Conservation (phyloP, 2,329 filamentous ascomycete species). For the Exophiala aquamarina region DNA sequence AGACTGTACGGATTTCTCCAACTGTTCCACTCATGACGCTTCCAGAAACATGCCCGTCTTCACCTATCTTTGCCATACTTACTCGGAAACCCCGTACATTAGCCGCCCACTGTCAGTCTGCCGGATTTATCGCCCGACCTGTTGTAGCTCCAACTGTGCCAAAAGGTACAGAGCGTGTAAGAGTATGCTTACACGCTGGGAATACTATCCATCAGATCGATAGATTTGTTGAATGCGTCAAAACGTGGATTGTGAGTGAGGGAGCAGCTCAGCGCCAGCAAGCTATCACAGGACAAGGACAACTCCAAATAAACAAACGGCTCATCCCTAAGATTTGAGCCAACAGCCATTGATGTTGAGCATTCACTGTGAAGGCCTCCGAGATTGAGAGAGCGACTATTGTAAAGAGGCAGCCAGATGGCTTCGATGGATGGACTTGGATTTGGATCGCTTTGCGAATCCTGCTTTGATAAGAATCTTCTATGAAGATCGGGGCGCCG, state of each 20-base stretch:
- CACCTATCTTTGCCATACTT: slow-evolving; percentile 65
- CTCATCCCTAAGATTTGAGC: neutral
- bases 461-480: too few species aligned
- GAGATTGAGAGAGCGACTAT: too few species aligned
- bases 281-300: neutral
- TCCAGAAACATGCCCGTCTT: slow-evolving; percentile 43
- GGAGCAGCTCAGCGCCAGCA: neutral
- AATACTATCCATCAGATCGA: slow-evolving; percentile 62
- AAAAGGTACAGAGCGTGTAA: slow-evolving; percentile 60
- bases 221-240: slow-evolving; percentile 50
- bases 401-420: too few species aligned
- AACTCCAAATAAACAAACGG: neutral
- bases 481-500: too few species aligned
- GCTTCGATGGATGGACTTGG: too few species aligned
- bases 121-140: slow-evolving; percentile 61
- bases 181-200: slow-evolving; percentile 67
- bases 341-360: too few species aligned
- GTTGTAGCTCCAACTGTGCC: slow-evolving; percentile 71
- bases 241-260: slow-evolving; percentile 45
- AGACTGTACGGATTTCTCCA: slow-evolving; percentile 20
- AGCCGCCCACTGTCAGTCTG: slow-evolving; percentile 59
- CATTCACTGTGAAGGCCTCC: too few species aligned
- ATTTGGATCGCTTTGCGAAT: too few species aligned
- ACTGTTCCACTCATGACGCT: slow-evolving; percentile 19
- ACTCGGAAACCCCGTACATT: slow-evolving; percentile 59